phyloP scores from a whole-genome alignment of 2,329 filamentous ascomycete genomes.

The Fusarium sp. region DNA sequence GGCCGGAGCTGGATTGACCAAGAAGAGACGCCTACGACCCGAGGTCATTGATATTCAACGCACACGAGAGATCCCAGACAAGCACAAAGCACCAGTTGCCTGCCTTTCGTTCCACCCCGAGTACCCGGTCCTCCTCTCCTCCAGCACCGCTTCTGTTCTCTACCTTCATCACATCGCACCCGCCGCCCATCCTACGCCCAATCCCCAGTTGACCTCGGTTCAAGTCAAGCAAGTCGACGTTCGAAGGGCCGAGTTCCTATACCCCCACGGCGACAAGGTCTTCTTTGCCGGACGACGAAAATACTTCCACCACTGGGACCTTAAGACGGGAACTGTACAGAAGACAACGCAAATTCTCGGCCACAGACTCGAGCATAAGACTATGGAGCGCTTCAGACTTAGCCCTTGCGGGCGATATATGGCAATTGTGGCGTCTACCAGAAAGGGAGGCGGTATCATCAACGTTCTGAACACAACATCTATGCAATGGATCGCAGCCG shows the following conservation, averaged over 20 bases:
- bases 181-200: conserved; percentile 79
- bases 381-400: conserved; percentile 90
- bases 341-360: conserved; percentile 83
- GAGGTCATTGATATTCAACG: conserved; percentile 93
- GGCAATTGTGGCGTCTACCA: conserved; percentile 81
- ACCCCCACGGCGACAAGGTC: conserved; percentile 78
- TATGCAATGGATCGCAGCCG: conserved; percentile 88
- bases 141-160: conserved; percentile 85
- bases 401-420: conserved; percentile 90
- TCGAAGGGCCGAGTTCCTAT: conserved; percentile 83
- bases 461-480: conserved; percentile 85
- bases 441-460: conserved; percentile 88
- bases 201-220: conserved; percentile 90
- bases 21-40: conserved; percentile 80
- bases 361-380: conserved; percentile 83
- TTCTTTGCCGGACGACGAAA: conserved; percentile 89
- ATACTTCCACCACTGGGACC: conserved; percentile 96
- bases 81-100: conserved; percentile 82
- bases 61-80: conserved; percentile 84
- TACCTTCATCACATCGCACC: conserved; percentile 91
- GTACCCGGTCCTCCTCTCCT: conserved; percentile 89
- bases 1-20: conserved; percentile 64
- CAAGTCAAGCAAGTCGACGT: conserved; percentile 89
- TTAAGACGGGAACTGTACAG: conserved; percentile 82
- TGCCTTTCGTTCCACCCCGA: conserved; percentile 91